Conservation (phyloP, 2,329 filamentous ascomycete genomes). For the Elsinoe batatas region DNA sequence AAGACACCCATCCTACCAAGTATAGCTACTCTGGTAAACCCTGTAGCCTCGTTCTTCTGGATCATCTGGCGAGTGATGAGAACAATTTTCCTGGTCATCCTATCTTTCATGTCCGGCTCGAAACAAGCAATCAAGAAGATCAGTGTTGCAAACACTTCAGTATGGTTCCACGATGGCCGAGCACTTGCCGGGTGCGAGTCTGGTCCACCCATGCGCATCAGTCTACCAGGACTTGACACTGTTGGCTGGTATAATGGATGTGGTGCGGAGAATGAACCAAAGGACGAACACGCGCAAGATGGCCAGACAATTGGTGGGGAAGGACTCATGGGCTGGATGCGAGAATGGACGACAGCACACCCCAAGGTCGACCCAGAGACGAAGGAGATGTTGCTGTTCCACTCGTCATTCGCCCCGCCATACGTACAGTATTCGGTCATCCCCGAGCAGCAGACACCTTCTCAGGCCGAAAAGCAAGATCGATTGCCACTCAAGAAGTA, state of each 20-base stretch:
- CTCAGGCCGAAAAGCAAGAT: conserved; percentile 18
- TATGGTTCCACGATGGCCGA: conserved; percentile 58
- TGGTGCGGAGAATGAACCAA: conserved; percentile 42
- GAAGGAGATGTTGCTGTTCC: conserved; percentile 57
- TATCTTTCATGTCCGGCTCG: conserved; percentile 49
- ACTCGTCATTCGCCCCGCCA: conserved; percentile 54
- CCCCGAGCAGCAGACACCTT: conserved; percentile 29
- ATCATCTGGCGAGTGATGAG: conserved; percentile 46
- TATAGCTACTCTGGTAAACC: conserved; percentile 55
- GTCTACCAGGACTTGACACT: conserved; percentile 54
- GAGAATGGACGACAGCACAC: conserved; percentile 61
- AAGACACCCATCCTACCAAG: conserved; percentile 54
- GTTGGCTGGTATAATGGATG: conserved; percentile 61
- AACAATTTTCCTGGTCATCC: conserved; percentile 47
- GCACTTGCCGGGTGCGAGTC: conserved; percentile 62
- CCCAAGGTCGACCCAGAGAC: conserved; percentile 56
- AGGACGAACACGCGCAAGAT: conserved; percentile 19
- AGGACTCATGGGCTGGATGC: conserved; percentile 51
- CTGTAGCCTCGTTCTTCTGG: conserved; percentile 42
- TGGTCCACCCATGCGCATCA: conserved; percentile 57
- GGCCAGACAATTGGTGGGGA: conserved; percentile 42
- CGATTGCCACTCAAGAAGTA: conserved; percentile 21
- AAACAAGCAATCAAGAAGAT: conserved; percentile 53
- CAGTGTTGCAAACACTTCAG: conserved; percentile 58
- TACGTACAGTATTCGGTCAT: conserved; percentile 59